Evolutionary conservation across 805 yeast genomes (phyloP).

Genomic region (Candida tammaniensis): DNA sequence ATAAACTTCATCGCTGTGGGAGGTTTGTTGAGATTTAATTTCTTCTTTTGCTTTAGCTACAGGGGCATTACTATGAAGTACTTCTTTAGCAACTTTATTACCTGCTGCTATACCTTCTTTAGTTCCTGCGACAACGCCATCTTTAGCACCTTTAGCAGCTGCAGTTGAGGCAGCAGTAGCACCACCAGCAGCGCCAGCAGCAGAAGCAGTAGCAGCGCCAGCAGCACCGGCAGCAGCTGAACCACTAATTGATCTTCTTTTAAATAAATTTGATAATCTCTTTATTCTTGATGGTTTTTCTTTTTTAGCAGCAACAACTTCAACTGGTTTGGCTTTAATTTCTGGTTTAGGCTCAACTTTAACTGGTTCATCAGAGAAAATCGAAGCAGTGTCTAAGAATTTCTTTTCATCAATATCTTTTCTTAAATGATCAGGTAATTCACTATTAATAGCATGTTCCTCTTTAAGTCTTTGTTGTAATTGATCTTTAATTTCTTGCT

Average conservation of each 20-base stretch:
- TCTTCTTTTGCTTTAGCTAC: constrained; percentile 5
- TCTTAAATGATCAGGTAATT: constrained; percentile 53
- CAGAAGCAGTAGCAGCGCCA: constrained; percentile 8
- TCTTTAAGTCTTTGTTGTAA: constrained; percentile 41
- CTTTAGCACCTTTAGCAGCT: not conserved
- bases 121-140: constrained; percentile 1
- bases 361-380: constrained; percentile 27
- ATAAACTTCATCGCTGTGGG: constrained; percentile 14
- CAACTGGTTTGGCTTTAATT: constrained; percentile 5
- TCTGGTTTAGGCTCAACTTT: constrained; percentile 7
- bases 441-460: constrained; percentile 46
- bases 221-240: constrained; percentile 4
- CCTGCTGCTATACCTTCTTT: constrained; percentile 6
- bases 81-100: not conserved
- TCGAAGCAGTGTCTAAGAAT: constrained; percentile 37
- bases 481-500: constrained; percentile 28
- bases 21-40: constrained; percentile 9
- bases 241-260: constrained; percentile 8
- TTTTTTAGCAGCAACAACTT: constrained; percentile 13
- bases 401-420: constrained; percentile 31
- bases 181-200: constrained; percentile 7
- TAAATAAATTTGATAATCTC: constrained; percentile 14
- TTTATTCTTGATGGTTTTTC: constrained; percentile 7
- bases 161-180: constrained; percentile 8
- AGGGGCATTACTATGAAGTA: not conserved